Conservation (phyloP, 164 flowering plant species). For the Chimonanthus praecox region DNA sequence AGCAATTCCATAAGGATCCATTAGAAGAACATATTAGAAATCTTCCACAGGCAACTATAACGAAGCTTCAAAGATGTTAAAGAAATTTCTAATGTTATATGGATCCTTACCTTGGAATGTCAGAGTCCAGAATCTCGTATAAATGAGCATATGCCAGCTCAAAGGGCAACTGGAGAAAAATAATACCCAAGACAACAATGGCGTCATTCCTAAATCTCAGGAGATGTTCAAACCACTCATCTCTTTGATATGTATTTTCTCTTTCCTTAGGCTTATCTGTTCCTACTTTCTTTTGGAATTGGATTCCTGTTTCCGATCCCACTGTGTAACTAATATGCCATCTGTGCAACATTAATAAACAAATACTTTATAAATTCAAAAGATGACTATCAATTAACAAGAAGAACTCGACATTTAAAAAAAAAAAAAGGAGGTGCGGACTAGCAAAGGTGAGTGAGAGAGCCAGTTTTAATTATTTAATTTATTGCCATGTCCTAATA, state of each 20-base stretch:
- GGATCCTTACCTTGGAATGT: conserved; percentile 52
- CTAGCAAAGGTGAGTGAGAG: neutral
- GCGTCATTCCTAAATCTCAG: conserved; percentile 85
- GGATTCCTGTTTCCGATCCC: conserved; percentile 39
- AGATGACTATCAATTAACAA: too few species aligned
- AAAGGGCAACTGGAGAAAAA: conserved; percentile 94
- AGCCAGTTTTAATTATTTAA: neutral
- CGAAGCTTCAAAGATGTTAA: neutral
- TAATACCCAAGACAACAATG: conserved; percentile 62
- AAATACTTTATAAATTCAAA: too few species aligned
- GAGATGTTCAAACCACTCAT: conserved; percentile 74
- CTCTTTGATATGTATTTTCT: conserved; percentile 51
- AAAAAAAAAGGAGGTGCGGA: conserved; percentile 1
- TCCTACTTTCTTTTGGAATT: conserved; percentile 32
- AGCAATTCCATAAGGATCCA: too few species aligned
- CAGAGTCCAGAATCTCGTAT: conserved; percentile 57
- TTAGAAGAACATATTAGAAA: too few species aligned
- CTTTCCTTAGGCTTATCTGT: conserved; percentile 46
- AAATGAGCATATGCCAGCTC: conserved; percentile 95
- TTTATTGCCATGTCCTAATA: neutral
- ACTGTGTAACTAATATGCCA: conserved; percentile 56
- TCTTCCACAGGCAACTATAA: neutral
- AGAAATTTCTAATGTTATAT: neutral
- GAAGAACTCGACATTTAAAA: neutral
- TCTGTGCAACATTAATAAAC: conserved; percentile 24